Evolutionary conservation across 768 basidiomycete genomes (phyloP).

Genomic region (Podaxis sp.): DNA sequence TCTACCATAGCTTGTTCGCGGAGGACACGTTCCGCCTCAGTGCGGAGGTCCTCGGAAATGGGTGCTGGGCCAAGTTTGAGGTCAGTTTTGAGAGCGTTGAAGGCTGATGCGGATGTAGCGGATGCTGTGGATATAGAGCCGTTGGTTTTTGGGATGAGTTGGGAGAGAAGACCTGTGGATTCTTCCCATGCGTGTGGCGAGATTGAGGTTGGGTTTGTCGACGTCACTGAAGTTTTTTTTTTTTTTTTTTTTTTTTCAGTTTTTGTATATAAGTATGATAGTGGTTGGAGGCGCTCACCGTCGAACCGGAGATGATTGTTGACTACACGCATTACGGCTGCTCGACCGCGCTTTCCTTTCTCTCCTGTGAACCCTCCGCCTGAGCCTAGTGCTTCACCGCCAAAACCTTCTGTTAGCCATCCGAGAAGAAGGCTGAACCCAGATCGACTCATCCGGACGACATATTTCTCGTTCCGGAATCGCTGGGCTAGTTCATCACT

Average conservation of each 20-base stretch:
- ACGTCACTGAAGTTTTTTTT: conserved; percentile 49
- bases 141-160: conserved; percentile 62
- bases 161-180: conserved; percentile 77
- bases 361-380: conserved; percentile 80
- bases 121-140: conserved; percentile 25
- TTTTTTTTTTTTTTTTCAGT: conserved; percentile 17
- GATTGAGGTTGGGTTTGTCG: conserved; percentile 61
- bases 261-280: conserved; percentile 1
- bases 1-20: conserved; percentile 80
- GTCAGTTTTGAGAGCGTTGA: conserved; percentile 70
- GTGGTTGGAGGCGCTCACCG: conserved; percentile 44
- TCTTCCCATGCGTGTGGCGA: conserved; percentile 76
- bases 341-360: conserved; percentile 78
- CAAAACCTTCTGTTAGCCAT: conserved; percentile 92
- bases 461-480: conserved; percentile 88
- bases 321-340: conserved; percentile 89
- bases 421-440: conserved; percentile 90
- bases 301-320: conserved; percentile 92
- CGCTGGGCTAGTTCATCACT: conserved; percentile 79
- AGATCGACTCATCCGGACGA: conserved; percentile 83
- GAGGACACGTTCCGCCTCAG: conserved; percentile 75
- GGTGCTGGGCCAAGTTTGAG: conserved; percentile 86
- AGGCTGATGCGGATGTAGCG: conserved; percentile 50
- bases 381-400: conserved; percentile 79
- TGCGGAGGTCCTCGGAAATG: conserved; percentile 71